Base-by-base conservation (phyloP, 2,329 filamentous ascomycete species). In the Tolypocladium pustulatum region DNA sequence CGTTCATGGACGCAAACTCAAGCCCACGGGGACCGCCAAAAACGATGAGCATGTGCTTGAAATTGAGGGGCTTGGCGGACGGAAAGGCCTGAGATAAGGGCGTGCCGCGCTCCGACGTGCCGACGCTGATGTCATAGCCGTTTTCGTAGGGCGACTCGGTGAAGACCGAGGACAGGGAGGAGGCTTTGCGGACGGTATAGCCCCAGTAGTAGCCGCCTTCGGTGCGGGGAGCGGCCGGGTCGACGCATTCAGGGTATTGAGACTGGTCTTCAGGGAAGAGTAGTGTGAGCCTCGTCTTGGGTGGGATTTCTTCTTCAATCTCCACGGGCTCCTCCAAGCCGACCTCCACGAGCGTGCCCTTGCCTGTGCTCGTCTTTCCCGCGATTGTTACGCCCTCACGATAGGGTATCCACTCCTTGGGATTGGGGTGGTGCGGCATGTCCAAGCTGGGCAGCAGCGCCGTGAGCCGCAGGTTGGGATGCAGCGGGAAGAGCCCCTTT, bases 141-240 rank as follows among this genome's bases (percentile, higher is more conserved):
- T 83, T 84, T 58, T 89, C 84, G 68, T 83, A 91, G 0, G 84
- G 80, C 63, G 84, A 86, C 69, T 92, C 89, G 4, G 89, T 91
- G 67, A 93, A 91, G 9, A 95, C 84, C 6, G 81, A 76, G 6
- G 88, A 88, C 6, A 96, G 79, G 3, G 83, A 86, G 5, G 72
- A 67, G 40, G 86, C 86, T 61, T 80, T 83, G 32, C 91, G 83
- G 4, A 91, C 84, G 10, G 76, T 80, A 71, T 88, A 96, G 53
- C 91, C 91, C 90, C 91, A 96, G 74, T 92, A 95, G 72, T 91
- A 94, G 0, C 91, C 91, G 1, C 78, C 83, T 62, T 91, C 84
- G 57, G 88, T 87, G 59, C 90, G 81, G 1, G 91, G 91, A 3
- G 80, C 75, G 32, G 81, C 77, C 0, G 90, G 88, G 40, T 86